Evolutionary conservation across 495 filamentous ascomycete species (phyloP).

Genomic region (Aspergillus leporis): DNA sequence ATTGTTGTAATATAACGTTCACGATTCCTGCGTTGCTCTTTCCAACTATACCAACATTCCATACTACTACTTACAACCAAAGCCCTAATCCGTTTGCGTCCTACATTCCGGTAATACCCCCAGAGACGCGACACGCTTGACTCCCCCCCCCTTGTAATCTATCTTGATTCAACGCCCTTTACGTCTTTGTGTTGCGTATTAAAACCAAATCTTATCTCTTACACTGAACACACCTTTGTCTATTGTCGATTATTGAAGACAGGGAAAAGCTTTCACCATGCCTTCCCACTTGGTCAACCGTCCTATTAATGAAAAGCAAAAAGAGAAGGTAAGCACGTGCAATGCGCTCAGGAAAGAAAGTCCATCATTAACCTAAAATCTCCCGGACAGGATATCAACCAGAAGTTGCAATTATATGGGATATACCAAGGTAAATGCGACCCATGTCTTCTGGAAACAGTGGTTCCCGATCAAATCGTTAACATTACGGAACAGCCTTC

Average conservation of each 20-base stretch:
- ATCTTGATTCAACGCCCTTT: background rate
- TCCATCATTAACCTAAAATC: slow-evolving; percentile 21
- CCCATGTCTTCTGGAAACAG: background rate
- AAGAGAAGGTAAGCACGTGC: slow-evolving; percentile 43
- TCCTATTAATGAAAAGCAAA: slow-evolving; percentile 62
- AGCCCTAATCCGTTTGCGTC: slow-evolving; percentile 17
- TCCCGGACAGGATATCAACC: slow-evolving; percentile 70
- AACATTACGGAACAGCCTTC: slow-evolving; percentile 59
- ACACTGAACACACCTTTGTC: background rate
- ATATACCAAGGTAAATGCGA: slow-evolving; percentile 68
- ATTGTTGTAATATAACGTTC: background rate
- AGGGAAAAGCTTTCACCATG: slow-evolving; percentile 33
- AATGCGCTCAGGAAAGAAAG: background rate
- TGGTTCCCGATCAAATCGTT: background rate
- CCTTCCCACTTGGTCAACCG: slow-evolving; percentile 57
- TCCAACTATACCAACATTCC: too few relatives aligned
- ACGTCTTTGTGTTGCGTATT: background rate
- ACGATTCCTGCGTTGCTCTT: background rate
- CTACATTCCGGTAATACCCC: slow-evolving; percentile 43
- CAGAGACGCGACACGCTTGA: slow-evolving; percentile 17
- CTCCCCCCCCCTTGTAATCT: slow-evolving; percentile 17
- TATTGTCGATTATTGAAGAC: slow-evolving; percentile 12
- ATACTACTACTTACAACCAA: background rate
- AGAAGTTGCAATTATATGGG: slow-evolving; percentile 93
- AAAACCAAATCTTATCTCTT: background rate